These are phyloP conservation scores for Ambispora gerdemannii DNA, from an alignment of 192 early-diverging fungal species.

Conservation along the genomic window DNA sequence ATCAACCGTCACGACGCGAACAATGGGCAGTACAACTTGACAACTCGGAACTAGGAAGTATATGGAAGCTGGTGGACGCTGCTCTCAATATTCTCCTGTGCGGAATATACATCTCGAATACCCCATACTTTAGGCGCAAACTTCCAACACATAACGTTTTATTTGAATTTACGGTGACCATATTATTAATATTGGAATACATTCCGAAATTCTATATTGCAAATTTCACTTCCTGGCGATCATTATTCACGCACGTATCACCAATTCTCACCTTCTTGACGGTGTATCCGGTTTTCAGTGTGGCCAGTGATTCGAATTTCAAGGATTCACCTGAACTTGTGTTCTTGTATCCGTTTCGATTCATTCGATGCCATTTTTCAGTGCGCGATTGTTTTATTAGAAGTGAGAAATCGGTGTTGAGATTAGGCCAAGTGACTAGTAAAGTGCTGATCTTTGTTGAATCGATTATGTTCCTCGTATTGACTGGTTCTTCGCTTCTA, in stretches of 20 bases:
- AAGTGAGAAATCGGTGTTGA: slow-evolving; percentile 27
- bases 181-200: slow-evolving; percentile 24
- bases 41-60: slow-evolving; percentile 23
- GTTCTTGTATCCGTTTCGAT: slow-evolving; percentile 31
- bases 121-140: neutral
- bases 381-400: slow-evolving; percentile 28
- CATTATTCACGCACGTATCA: slow-evolving; percentile 9
- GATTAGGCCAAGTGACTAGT: slow-evolving; percentile 28
- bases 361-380: slow-evolving; percentile 27
- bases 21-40: slow-evolving; percentile 26
- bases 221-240: slow-evolving; percentile 22
- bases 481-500: slow-evolving; percentile 26
- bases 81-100: slow-evolving; percentile 25
- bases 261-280: slow-evolving; percentile 24
- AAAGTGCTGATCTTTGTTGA: slow-evolving; percentile 17
- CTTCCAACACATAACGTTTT: slow-evolving; percentile 9
- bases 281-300: neutral
- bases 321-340: slow-evolving; percentile 18
- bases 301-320: slow-evolving; percentile 4
- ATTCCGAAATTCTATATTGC: slow-evolving; percentile 29
- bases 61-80: slow-evolving; percentile 30
- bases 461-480: slow-evolving; percentile 24
- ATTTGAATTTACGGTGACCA: slow-evolving; percentile 1
- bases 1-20: slow-evolving; percentile 25
- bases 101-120: slow-evolving; percentile 13